Evolutionary conservation across 257 asterid genomes (phyloP).

Genomic region (Solanum ossicruentum): DNA sequence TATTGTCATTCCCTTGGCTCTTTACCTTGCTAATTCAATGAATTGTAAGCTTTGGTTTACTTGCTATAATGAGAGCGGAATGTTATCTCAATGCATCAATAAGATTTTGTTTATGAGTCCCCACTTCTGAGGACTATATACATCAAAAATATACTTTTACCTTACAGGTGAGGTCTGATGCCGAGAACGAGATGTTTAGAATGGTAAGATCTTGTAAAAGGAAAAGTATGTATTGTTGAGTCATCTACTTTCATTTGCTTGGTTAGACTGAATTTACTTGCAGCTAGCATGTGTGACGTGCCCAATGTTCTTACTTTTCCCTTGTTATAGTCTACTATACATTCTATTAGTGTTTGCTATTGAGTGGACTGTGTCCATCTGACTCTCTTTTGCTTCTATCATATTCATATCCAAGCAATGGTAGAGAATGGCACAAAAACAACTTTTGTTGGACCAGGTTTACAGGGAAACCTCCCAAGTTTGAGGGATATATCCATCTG

Average conservation of each 20-base stretch:
- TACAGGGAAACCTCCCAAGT: constrained; percentile 77
- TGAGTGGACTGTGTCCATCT: not conserved
- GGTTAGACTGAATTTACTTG: not conserved
- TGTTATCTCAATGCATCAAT: not conserved
- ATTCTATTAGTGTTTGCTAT: not conserved
- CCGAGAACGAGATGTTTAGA: constrained; percentile 87
- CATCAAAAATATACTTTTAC: not conserved
- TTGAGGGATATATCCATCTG: constrained; percentile 74
- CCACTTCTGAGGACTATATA: not conserved
- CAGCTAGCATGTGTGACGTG: not conserved
- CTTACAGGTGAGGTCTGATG: constrained; percentile 67
- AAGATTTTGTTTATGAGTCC: not conserved
- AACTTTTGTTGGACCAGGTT: constrained; percentile 59
- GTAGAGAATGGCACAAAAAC: constrained; percentile 90
- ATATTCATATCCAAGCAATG: constrained; percentile 69
- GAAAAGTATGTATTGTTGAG: constrained; percentile 42
- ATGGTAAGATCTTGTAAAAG: constrained; percentile 80
- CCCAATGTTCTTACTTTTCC: not conserved
- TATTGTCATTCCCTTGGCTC: not conserved
- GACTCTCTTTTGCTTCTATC: not conserved
- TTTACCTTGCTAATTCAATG: not conserved
- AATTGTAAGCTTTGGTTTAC: not conserved
- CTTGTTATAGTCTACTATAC: not conserved
- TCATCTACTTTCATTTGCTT: not conserved
- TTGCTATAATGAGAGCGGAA: not conserved